Base-by-base conservation (phyloP, 345 rosid species). In the Eucalyptus lansdowneana region DNA sequence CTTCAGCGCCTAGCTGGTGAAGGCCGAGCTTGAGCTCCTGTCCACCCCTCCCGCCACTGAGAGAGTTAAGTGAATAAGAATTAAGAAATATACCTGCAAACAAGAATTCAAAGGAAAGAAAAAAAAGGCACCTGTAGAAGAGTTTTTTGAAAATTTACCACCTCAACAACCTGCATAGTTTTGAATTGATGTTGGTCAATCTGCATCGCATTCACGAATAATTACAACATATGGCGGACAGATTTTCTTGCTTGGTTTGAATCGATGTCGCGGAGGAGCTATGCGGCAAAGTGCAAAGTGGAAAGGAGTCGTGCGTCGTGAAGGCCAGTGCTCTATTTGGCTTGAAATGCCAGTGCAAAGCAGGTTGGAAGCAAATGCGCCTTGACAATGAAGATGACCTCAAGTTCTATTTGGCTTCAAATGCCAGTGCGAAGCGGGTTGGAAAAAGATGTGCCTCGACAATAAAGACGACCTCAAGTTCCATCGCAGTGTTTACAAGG, bases 201-300 rank as follows among this genome's bases (percentile, higher is more conserved):
- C 67, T 25, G 67, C 14, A 58, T 58, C 0, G 4, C n/a, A 24
- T 58, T 25, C 67, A 58, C 1, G 1, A 49, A 49, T 53, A 6
- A 60, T 3, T 25, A 60, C 67, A 27, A 60, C 14, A 25, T 0
- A 27, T 12, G 29, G 7, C 2, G 8, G 67, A 60, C 67, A 0
- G 67, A 25, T 60, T 25, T 60, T 60, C 67, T 60, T 60, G 31
- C 15, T 60, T 0, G 0, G 31, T 60, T 60, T 60, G 15, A 27
- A 60, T 60, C 16, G 14, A 60, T 60, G n/a, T 3, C 14, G 76
- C 92, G 80, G 95, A 90, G 14, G 89, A 42, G 47, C 13, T 92
- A 34, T 95, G 97, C 34, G 83, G 92, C 3, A 42, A 91, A 44
- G 96, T 94, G 88, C 86, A 93, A 22, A 93, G 97, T 88, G 97